These are phyloP conservation scores for Aphanomyces invadans DNA, from an alignment of 352 stramenopile genomes.

Conservation along the genomic window DNA sequence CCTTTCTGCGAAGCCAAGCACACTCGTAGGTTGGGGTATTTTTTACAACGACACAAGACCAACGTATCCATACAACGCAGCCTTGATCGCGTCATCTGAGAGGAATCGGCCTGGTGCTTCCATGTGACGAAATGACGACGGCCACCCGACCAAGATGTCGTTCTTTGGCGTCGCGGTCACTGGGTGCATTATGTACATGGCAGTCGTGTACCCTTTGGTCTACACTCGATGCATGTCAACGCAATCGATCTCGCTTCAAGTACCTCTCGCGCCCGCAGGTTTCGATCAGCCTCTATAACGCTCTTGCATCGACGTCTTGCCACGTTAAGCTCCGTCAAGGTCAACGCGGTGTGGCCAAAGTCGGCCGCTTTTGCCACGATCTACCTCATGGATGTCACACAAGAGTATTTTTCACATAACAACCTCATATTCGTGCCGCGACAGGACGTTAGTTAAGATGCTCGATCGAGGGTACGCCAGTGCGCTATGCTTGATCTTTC, in stretches of 20 bases:
- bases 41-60: not conserved
- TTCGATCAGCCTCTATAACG: slow-evolving; percentile 74
- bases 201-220: slow-evolving; percentile 42
- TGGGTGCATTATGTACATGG: slow-evolving; percentile 77
- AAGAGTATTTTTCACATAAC: too few species aligned
- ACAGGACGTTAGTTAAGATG: slow-evolving; percentile 34
- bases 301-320: slow-evolving; percentile 64
- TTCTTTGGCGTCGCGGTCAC: slow-evolving; percentile 69
- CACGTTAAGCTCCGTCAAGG: slow-evolving; percentile 41
- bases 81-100: not conserved
- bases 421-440: slow-evolving; percentile 52
- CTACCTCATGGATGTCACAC: not conserved
- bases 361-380: slow-evolving; percentile 59
- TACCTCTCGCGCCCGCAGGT: slow-evolving; percentile 42
- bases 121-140: slow-evolving; percentile 9
- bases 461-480: slow-evolving; percentile 54
- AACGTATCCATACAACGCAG: slow-evolving; percentile 16
- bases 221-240: not conserved
- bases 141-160: slow-evolving; percentile 67
- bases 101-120: not conserved
- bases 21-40: too few species aligned
- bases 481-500: slow-evolving; percentile 64
- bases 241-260: not conserved
- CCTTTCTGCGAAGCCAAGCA: too few species aligned
- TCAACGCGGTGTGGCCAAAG: slow-evolving; percentile 50